These are phyloP conservation scores for Orbilia ellipsospora DNA, from an alignment of 2,329 filamentous ascomycete genomes.

Conservation along the genomic window DNA sequence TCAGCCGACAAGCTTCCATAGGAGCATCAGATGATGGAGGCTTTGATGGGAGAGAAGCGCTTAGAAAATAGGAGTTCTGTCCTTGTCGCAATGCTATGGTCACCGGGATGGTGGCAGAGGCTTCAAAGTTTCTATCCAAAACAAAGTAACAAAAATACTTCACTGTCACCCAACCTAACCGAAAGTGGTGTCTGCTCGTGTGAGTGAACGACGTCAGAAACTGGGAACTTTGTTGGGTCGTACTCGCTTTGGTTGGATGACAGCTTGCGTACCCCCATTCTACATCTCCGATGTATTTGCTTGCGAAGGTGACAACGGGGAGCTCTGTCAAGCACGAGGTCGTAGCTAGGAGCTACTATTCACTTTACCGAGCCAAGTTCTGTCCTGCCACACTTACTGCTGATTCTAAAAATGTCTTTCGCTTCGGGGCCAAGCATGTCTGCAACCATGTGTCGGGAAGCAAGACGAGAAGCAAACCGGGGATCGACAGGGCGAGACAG, in stretches of 20 bases:
- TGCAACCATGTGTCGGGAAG: slow-evolving; percentile 31
- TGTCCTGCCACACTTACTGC: slow-evolving; percentile 17
- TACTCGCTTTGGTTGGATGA: slow-evolving; percentile 16
- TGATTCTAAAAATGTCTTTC: slow-evolving; percentile 50
- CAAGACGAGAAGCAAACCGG: slow-evolving; percentile 37
- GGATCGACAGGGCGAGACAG: slow-evolving; percentile 48
- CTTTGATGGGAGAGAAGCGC: slow-evolving; percentile 8
- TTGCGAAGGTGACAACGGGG: slow-evolving; percentile 1
- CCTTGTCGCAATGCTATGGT: slow-evolving; percentile 24
- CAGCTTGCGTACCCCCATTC: slow-evolving; percentile 40
- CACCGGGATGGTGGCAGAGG: slow-evolving; percentile 49
- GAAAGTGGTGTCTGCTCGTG: slow-evolving; percentile 50
- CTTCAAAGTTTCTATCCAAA: slow-evolving; percentile 5
- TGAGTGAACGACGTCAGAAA: slow-evolving; percentile 43
- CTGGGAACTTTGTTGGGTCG: slow-evolving; percentile 15
- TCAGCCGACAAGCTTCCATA: slow-evolving; percentile 29
- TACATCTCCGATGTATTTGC: slow-evolving; percentile 47
- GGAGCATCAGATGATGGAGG: slow-evolving; percentile 38
- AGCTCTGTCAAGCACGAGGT: slow-evolving; percentile 39
- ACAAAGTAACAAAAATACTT: slow-evolving; percentile 14
- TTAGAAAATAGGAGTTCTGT: slow-evolving; percentile 14
- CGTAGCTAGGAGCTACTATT: slow-evolving; percentile 5
- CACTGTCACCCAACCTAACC: slow-evolving; percentile 12
- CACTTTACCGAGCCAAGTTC: slow-evolving; percentile 29
- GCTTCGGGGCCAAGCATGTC: slow-evolving; percentile 29